A percentile compares a stretch with the other conserved stretches of the same genome.
Conservation (phyloP, 306 rosid genomes). For the Amphicarpaea edgeworthii region DNA sequence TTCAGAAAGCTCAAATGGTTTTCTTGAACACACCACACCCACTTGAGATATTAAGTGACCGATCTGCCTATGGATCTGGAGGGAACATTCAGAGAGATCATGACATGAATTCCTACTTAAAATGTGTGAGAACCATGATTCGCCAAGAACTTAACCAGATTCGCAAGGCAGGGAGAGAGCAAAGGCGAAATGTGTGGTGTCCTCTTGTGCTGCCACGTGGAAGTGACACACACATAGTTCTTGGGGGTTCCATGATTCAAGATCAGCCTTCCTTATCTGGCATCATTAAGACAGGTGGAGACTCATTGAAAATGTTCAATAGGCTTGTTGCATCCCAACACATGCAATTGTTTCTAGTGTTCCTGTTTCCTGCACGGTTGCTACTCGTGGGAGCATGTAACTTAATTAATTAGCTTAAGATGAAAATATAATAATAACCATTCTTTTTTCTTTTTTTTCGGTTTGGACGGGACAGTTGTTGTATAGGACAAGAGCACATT, state of each 20-base stretch:
- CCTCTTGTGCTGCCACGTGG: constrained; percentile 41
- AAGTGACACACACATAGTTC: constrained; percentile 33
- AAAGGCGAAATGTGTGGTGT: constrained; percentile 66
- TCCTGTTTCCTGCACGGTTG: constrained; percentile 66
- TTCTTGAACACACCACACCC: constrained; percentile 87
- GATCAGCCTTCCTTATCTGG: constrained; percentile 53
- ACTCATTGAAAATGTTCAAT: constrained; percentile 57
- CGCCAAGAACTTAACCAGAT: constrained; percentile 65
- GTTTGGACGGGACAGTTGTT: constrained; percentile 26
- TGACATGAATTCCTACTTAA: constrained; percentile 76
- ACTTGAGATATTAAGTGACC: constrained; percentile 71
- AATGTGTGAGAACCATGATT: constrained; percentile 60
- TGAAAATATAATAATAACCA: constrained; percentile 5
- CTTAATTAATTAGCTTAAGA: constrained; percentile 47
- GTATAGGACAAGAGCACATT: constrained; percentile 34
- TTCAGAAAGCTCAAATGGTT: constrained; percentile 56
- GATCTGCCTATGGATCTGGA: constrained; percentile 76
- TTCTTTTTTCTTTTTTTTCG: background rate
- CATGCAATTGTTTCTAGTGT: constrained; percentile 62
- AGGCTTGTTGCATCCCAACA: constrained; percentile 62
- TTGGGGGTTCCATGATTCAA: constrained; percentile 48
- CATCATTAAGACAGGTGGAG: constrained; percentile 56
- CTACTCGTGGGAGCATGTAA: constrained; percentile 59
- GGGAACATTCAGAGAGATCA: constrained; percentile 82
- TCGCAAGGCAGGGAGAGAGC: constrained; percentile 60